phyloP scores from a whole-genome alignment of 352 stramenopile species.

The Pythium scleroteichum region DNA sequence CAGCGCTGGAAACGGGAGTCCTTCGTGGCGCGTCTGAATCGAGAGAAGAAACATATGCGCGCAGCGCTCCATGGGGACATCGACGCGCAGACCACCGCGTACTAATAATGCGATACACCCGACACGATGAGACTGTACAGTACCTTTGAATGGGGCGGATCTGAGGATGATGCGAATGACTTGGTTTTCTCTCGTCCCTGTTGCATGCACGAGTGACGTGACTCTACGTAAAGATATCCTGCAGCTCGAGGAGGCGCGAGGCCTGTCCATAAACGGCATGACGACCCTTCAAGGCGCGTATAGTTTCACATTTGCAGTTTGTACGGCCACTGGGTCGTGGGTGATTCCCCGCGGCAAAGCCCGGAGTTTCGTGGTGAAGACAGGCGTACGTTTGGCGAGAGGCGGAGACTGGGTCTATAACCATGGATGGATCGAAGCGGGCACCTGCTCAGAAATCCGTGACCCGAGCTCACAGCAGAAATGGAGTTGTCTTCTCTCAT shows the following conservation, averaged over 20 bases:
- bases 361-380: too few relatives aligned
- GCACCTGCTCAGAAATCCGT: constrained; percentile 19
- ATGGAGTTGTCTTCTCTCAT: constrained; percentile 1
- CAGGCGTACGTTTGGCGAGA: too few relatives aligned
- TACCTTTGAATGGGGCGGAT: neutral
- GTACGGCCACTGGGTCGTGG: neutral
- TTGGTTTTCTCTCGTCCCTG: neutral
- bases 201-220: too few relatives aligned
- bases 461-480: neutral
- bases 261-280: constrained; percentile 13
- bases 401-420: neutral
- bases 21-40: constrained; percentile 80
- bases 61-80: constrained; percentile 10
- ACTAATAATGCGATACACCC: constrained; percentile 1
- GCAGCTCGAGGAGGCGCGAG: neutral
- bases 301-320: constrained; percentile 20
- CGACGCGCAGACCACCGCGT: constrained; percentile 16
- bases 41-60: constrained; percentile 71
- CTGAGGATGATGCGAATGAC: neutral
- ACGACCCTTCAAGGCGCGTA: constrained; percentile 21
- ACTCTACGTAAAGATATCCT: too few relatives aligned
- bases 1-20: constrained; percentile 75
- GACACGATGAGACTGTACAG: constrained; percentile 8
- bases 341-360: neutral
- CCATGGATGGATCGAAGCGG: constrained; percentile 29